A percentile compares a stretch with the other conserved stretches of the same genome.
phyloP scores from a whole-genome alignment of 129 eudicot species.

The Heracleum sosnowskyi region DNA sequence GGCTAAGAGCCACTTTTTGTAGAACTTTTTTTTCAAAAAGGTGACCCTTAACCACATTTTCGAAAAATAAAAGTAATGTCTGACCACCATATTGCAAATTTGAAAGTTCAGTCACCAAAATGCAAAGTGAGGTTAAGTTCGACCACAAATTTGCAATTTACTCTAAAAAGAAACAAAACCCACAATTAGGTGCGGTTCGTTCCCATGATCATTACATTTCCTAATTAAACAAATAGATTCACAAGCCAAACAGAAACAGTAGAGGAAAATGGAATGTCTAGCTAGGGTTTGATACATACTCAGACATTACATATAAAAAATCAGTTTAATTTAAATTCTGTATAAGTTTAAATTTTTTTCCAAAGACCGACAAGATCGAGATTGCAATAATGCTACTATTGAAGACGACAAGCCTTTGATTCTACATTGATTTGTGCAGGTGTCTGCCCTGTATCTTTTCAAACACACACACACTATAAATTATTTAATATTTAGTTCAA shows the following conservation, averaged over 20 bases:
- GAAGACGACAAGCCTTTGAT: constrained; percentile 58
- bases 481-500: background rate
- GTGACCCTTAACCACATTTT: no score
- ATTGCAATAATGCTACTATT: constrained; percentile 42
- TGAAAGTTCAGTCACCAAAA: no score
- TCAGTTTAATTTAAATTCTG: background rate
- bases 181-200: constrained; percentile 6
- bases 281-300: background rate
- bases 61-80: no score
- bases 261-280: background rate
- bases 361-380: constrained; percentile 43
- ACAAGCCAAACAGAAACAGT: background rate
- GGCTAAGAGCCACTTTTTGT: no score
- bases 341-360: background rate
- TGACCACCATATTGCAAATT: no score
- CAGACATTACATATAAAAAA: background rate
- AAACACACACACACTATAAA: background rate
- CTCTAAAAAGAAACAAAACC: background rate
- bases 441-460: constrained; percentile 15
- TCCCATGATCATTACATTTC: constrained; percentile 8
- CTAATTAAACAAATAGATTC: background rate
- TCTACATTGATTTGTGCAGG: constrained; percentile 42
- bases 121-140: no score
- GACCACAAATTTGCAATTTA: no score
- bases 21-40: no score